phyloP scores from a whole-genome alignment of 78 protist genomes.

The Cavenderia fasciculata region DNA sequence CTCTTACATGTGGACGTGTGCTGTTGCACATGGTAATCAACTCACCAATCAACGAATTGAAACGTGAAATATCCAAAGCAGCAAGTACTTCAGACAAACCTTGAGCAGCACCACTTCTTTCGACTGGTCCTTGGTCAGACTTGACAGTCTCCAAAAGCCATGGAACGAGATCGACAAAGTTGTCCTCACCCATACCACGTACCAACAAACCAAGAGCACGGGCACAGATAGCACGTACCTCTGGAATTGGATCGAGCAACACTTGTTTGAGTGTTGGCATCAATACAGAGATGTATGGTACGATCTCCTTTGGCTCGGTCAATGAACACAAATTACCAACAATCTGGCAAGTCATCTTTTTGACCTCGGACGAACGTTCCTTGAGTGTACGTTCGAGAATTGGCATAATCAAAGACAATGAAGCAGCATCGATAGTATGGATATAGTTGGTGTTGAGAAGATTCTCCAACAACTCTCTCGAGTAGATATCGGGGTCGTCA shows the following conservation, averaged over 20 bases:
- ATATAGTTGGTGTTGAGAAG: slow-evolving; percentile 90
- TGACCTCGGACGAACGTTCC: slow-evolving; percentile 82
- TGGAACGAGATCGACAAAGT: slow-evolving; percentile 81
- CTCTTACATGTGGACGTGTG: slow-evolving; percentile 73
- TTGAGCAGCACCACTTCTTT: slow-evolving; percentile 95
- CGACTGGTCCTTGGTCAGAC: slow-evolving; percentile 83
- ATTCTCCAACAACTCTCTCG: slow-evolving; percentile 81
- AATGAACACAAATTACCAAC: slow-evolving; percentile 86
- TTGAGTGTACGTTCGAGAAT: slow-evolving; percentile 90
- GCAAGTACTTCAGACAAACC: slow-evolving; percentile 87
- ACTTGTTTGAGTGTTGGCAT: slow-evolving; percentile 83
- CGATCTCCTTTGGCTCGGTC: slow-evolving; percentile 85
- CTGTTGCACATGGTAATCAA: slow-evolving; percentile 66
- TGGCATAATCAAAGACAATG: slow-evolving; percentile 97
- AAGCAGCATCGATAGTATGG: slow-evolving; percentile 96
- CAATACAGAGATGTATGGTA: slow-evolving; percentile 85
- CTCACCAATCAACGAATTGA: slow-evolving; percentile 75
- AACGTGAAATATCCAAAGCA: slow-evolving; percentile 74
- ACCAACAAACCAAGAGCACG: slow-evolving; percentile 78
- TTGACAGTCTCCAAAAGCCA: slow-evolving; percentile 84
- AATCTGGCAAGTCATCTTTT: slow-evolving; percentile 85
- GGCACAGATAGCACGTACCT: slow-evolving; percentile 71
- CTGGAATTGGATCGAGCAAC: slow-evolving; percentile 93
- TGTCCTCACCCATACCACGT: slow-evolving; percentile 89
- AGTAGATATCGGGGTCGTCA: slow-evolving; percentile 80